Conservation (phyloP, 768 basidiomycete genomes). For the Russula emetica region DNA sequence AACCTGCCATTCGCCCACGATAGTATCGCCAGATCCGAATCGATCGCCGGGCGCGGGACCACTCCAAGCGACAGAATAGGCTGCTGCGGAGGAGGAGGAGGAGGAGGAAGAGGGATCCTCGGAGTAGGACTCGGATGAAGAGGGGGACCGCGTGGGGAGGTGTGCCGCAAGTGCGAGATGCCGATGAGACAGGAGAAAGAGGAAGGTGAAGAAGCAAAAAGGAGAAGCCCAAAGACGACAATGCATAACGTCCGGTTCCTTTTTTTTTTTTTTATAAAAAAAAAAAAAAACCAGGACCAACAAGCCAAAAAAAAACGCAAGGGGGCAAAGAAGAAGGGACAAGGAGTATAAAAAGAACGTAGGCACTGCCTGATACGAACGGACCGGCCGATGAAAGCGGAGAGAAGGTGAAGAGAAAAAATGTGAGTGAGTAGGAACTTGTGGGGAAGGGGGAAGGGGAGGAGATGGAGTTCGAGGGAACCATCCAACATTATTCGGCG, state of each 20-base stretch:
- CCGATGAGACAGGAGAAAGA: not conserved
- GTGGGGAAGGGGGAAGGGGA: not conserved
- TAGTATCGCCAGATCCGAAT: conserved; percentile 34
- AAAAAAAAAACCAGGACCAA: not conserved
- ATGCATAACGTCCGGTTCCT: not conserved
- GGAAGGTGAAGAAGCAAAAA: conserved; percentile 1
- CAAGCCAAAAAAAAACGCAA: not conserved
- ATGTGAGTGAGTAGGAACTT: not conserved
- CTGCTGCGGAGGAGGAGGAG: not conserved
- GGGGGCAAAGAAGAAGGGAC: not conserved
- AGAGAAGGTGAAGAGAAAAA: not conserved
- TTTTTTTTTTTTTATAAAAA: no score
- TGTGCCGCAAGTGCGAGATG: conserved; percentile 7
- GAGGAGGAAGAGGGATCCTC: no score
- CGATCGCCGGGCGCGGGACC: conserved; percentile 32
- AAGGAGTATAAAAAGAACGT: not conserved
- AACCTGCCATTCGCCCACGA: conserved; percentile 35
- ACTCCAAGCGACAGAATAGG: conserved; percentile 31
- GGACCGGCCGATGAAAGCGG: conserved; percentile 19
- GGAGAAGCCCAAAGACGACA: not conserved
- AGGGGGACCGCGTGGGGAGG: conserved; percentile 2
- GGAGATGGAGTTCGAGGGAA: not conserved
- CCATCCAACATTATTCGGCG: not conserved
- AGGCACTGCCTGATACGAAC: conserved; percentile 21
- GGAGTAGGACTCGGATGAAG: not conserved